phyloP scores from a whole-genome alignment of 352 stramenopile genomes.

The Phytophthora tentaculata region DNA sequence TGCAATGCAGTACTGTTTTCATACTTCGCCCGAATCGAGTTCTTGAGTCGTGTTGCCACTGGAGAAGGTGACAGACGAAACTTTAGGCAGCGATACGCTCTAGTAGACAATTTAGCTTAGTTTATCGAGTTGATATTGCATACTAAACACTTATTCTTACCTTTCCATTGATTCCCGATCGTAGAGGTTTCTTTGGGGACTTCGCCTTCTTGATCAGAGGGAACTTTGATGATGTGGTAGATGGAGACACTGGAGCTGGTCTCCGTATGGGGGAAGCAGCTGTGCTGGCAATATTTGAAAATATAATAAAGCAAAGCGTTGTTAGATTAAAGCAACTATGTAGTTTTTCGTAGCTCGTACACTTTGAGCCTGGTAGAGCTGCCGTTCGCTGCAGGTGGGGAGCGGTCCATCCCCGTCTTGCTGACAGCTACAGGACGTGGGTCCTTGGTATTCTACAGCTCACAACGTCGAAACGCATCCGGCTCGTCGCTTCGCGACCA shows the following conservation, averaged over 20 bases:
- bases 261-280: conserved; percentile 18
- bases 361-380: conserved; percentile 22
- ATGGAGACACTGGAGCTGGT: conserved; percentile 9
- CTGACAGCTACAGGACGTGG: neutral
- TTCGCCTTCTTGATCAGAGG: conserved; percentile 35
- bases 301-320: neutral
- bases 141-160: no score
- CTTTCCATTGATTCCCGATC: conserved; percentile 21
- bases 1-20: neutral
- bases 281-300: neutral
- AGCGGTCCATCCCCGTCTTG: conserved; percentile 22
- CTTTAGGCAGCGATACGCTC: conserved; percentile 40
- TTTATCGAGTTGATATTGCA: no score
- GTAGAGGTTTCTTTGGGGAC: conserved; percentile 22
- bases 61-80: conserved; percentile 45
- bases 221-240: conserved; percentile 20
- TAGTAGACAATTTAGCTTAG: neutral
- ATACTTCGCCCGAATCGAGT: conserved; percentile 63
- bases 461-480: neutral
- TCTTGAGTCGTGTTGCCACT: conserved; percentile 29
- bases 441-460: neutral
- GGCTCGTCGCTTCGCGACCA: neutral
- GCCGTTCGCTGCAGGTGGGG: conserved; percentile 14
- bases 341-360: conserved; percentile 8
- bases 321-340: neutral